Evolutionary conservation across 164 flowering plant species (phyloP), one percentile per base, ranked within the genome.

Genomic region (Vitis cinerea): DNA sequence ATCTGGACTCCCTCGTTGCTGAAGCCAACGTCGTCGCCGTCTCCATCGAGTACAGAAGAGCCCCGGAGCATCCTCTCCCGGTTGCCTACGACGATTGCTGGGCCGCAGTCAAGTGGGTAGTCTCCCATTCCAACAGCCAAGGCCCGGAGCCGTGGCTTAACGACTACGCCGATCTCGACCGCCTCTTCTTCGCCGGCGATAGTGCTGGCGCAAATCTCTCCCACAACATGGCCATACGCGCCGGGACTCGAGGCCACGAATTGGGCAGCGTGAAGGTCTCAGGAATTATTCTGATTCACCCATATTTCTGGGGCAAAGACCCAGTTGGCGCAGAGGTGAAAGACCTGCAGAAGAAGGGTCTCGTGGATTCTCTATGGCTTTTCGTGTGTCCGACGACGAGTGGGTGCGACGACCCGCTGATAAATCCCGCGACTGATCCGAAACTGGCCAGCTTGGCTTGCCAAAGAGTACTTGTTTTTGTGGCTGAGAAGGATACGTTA

Each of bases 171-270:
- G 82, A 79, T 65, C 67, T 81, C 6, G 16, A 9, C 0, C 65
- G 68, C 8, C 75, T 83, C 9, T 85, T 71, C 64, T 53, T 81
- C 4, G 82, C 76, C 3, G 88, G 88, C 0, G 84, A 81, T 30
- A 81, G 86, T 49, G 71, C 83, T 0, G 85, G 85, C 0, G 83
- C 74, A 0, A 83, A 83, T 56, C 75, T 83, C 3, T 74, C 77
- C 1, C 81, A 83, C 37, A 55, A 78, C 54, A 53, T 79, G 71
- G 83, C 61, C 4, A 10, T 78, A n/a, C 31, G 71, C 10, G 19
- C 27, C 10, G 69, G 75, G 44, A 6, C 44, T 37, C 11, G 2
- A n/a, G 1, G 0, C 7, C 76, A 71, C 10, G 64, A 67, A 1
- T 12, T 63, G 9, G 51, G 4, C 1, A 72, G 66, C 3, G 11